Percentiles rank a stretch among this genome's conserved stretches.
These are phyloP conservation scores for Breviolum minutum DNA, from an alignment of 73 alveolate species.

Conservation along the genomic window DNA sequence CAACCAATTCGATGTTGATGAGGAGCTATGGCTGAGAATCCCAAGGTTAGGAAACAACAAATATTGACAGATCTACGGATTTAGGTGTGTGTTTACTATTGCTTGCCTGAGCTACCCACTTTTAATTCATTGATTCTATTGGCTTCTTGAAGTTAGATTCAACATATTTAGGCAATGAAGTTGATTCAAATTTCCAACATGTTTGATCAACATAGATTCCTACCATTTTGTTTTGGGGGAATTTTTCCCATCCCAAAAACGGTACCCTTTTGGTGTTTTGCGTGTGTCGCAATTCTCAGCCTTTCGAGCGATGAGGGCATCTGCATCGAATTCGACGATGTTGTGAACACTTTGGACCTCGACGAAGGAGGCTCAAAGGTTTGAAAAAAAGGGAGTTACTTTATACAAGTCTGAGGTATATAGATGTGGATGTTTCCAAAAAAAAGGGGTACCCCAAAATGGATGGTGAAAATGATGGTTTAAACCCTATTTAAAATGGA, in stretches of 20 bases:
- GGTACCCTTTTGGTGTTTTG: neutral
- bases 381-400: neutral
- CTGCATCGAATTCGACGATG: constrained; percentile 69
- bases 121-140: neutral
- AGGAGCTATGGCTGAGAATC: no score
- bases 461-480: no score
- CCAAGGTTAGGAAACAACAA: no score
- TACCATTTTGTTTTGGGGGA: neutral
- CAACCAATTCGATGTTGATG: no score
- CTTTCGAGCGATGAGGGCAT: constrained; percentile 47
- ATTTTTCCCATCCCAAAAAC: neutral
- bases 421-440: neutral
- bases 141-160: neutral
- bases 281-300: neutral
- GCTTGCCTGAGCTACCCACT: no score
- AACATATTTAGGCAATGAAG: neutral
- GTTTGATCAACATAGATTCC: neutral
- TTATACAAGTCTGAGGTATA: neutral
- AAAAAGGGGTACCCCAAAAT: no score
- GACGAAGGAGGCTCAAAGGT: no score
- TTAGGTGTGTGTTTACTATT: no score
- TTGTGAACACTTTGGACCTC: constrained; percentile 68
- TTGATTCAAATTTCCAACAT: neutral
- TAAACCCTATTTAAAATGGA: no score
- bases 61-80: no score